Base-by-base conservation (phyloP, 1,284 basidiomycete species). In the Ustilago xerochloae region DNA sequence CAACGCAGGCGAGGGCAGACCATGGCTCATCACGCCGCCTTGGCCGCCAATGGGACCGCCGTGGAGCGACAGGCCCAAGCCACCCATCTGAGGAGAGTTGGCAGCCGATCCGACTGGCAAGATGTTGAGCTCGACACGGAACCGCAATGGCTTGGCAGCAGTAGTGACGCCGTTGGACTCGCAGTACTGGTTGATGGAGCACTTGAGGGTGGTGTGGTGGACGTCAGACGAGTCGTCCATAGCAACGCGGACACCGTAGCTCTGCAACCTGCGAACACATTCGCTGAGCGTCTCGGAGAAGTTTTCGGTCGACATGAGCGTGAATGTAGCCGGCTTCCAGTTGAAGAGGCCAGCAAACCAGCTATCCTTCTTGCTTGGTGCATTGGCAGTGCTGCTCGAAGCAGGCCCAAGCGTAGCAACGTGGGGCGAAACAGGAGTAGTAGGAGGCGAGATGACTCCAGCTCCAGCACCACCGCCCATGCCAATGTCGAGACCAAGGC, bases 331-430 rank as follows among this genome's bases (percentile, higher is more conserved):
- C 0, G 92, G 90, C 80, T 91, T 93, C 87, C 93, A 91, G 81
- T 90, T 91, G 88, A 97, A 96, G 47, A 97, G 88, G 70, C 91
- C 92, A 54, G 90, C 89, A 75, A 98, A 90, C 95, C 95, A 97
- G 61, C 89, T 90, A 49, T 91, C 89, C 84, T 91, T 92, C 70
- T 72, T 72, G n/a, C 69, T 60, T 8, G 69, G 69, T 26, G 56
- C 64, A 3, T 35, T 39, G n/a, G 35, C 36, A 26, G 36, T 33
- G 59, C 50, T 60, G 3, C 38, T 15, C 26, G 52, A 10, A 16
- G 38, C 49, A 22, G 64, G 50, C 6, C 49, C 50, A 2, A 68
- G 59, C 22, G 60, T 68, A 15, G 60, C 57, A 16, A 33, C 33
- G 33, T 52, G 32, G 0, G 51, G 54, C 16, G 58, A 58, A 2